phyloP scores from a whole-genome alignment of 805 yeast species.

The Candida boidinii region DNA sequence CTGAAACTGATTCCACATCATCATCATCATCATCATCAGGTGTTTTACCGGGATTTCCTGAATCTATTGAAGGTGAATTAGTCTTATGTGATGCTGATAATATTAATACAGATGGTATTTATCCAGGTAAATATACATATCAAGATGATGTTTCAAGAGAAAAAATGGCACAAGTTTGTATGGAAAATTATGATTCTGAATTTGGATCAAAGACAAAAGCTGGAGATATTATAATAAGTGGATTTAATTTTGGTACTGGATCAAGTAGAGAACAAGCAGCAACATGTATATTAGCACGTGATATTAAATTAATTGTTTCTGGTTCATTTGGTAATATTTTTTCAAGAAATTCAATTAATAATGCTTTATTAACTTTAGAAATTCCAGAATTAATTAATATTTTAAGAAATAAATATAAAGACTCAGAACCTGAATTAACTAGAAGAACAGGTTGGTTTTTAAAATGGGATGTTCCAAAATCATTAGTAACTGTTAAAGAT shows the following conservation, averaged over 20 bases:
- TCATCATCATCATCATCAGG: constrained; percentile 45
- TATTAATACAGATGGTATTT: constrained; percentile 96
- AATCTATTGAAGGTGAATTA: constrained; percentile 79
- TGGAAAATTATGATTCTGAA: constrained; percentile 96
- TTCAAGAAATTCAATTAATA: constrained; percentile 92
- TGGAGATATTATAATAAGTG: constrained; percentile 85
- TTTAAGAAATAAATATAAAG: constrained; percentile 59
- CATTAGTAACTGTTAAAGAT: constrained; percentile 73
- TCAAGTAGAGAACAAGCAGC: constrained; percentile 99
- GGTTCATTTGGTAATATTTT: constrained; percentile 98
- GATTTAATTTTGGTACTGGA: constrained; percentile 97
- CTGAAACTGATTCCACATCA: constrained; percentile 9
- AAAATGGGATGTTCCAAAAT: constrained; percentile 86
- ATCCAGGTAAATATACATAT: constrained; percentile 98
- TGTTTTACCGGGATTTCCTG: constrained; percentile 87
- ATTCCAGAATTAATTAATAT: constrained; percentile 78
- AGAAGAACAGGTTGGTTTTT: constrained; percentile 92
- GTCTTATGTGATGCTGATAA: constrained; percentile 95
- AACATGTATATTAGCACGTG: constrained; percentile 92
- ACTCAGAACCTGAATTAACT: constrained; percentile 60
- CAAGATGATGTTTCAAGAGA: constrained; percentile 94
- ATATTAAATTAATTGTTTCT: constrained; percentile 84
- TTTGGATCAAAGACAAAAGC: constrained; percentile 74
- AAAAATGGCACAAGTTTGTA: constrained; percentile 97
- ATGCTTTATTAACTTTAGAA: constrained; percentile 88